Base-by-base conservation (phyloP, 2,329 filamentous ascomycete species). In the Venturia oleaginea region DNA sequence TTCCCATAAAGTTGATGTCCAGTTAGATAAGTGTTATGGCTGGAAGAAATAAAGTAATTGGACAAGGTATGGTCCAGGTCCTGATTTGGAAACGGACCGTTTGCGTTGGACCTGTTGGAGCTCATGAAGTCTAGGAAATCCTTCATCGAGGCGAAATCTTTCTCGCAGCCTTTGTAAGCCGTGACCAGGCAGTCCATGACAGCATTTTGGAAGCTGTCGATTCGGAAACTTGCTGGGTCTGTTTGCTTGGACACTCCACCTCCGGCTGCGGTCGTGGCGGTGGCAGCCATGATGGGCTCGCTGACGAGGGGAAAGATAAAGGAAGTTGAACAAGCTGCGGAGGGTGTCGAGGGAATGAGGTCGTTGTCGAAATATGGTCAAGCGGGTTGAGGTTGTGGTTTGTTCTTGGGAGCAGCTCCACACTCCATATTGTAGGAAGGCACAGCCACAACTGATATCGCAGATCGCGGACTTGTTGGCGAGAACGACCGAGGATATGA, bases 41-140 rank as follows among this genome's bases (percentile, higher is more conserved):
- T 96, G 69, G 91, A 95, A 67, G 88, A 96, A 73, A 97, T 92
- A 75, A 91, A 97, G 78, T 97, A 97, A 73, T 95, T 91, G 59
- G 88, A 90, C 65, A 96, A 81, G 4, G 91, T 89, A 62, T 83
- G 84, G 0, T 82, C 83, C 38, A 86, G 73, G 71, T 92, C 87
- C 80, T 67, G 76, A 71, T 37, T 77, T 69, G 27, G 75, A 65
- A 8, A 76, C 73, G 27, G 76, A 72, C n/a, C 80, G 78, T 67
- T 69, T 42, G 78, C 81, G 68, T 77, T 78, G 8, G 78, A 77
- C 17, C 75, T 72, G 24, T 76, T 72, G 37, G 76, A 79, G 60
- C 75, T 74, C 75, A 83, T 80, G 67, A 81, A 82, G 57, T 75
- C 72, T 40, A 79, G 73, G 65, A 83, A 82, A 6, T 70, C 72